Evolutionary conservation across 495 filamentous ascomycete species (phyloP).

Genomic region (Pyrenula massariospora): DNA sequence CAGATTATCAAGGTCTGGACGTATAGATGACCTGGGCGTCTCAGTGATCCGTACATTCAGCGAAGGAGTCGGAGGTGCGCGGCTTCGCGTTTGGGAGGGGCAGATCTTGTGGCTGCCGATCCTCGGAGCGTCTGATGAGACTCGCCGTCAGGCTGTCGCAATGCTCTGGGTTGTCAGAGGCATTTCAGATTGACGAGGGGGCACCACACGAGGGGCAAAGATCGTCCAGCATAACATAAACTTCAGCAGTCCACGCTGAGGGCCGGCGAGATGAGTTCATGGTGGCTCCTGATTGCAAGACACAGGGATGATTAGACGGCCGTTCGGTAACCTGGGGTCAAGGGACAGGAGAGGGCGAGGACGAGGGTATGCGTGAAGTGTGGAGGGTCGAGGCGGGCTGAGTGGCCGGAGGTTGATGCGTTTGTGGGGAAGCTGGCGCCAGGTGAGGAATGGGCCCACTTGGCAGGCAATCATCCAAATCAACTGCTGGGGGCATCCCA

Average conservation of each 20-base stretch:
- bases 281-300: neutral
- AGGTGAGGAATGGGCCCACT: too few species aligned
- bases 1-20: neutral
- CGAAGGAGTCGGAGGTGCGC: neutral
- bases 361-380: too few species aligned
- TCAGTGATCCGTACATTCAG: neutral
- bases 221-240: neutral
- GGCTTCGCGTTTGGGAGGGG: neutral
- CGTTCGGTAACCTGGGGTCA: too few species aligned
- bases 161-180: neutral
- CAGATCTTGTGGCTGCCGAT: neutral
- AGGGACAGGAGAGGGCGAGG: too few species aligned
- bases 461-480: too few species aligned
- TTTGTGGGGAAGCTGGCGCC: too few species aligned
- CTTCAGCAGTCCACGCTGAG: neutral
- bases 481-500: too few species aligned
- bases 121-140: neutral
- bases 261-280: neutral
- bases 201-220: neutral
- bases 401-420: too few species aligned
- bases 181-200: neutral
- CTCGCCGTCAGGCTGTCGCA: neutral
- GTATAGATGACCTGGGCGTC: neutral
- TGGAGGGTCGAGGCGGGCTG: too few species aligned
- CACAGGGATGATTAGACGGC: too few species aligned